A percentile compares a stretch with the other conserved stretches of the same genome.
These are phyloP conservation scores for Phaseolus lunatus DNA, from an alignment of 306 rosid species.

Conservation along the genomic window DNA sequence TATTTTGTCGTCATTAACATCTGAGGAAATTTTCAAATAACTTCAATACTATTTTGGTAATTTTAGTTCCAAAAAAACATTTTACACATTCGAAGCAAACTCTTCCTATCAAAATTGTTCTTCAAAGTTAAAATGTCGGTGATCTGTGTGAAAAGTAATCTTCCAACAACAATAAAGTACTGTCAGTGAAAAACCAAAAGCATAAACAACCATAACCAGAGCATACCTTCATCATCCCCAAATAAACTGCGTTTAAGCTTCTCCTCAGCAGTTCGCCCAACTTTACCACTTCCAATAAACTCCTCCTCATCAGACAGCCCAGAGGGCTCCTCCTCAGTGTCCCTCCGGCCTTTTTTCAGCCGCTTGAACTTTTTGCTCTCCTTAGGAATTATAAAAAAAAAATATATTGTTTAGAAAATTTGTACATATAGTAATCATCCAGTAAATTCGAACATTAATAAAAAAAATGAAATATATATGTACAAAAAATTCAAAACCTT, in stretches of 20 bases:
- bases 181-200: conserved; percentile 37
- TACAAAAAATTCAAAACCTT: conserved; percentile 60
- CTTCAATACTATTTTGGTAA: neutral
- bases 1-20: neutral
- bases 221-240: conserved; percentile 89
- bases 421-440: conserved; percentile 1
- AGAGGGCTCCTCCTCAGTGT: conserved; percentile 67
- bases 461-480: neutral
- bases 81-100: conserved; percentile 12
- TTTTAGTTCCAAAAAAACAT: conserved; percentile 6
- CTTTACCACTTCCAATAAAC: conserved; percentile 79
- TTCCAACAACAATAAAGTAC: conserved; percentile 12
- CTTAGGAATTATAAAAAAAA: conserved; percentile 49
- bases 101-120: neutral
- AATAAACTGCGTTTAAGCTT: conserved; percentile 87
- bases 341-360: conserved; percentile 83
- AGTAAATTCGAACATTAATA: conserved; percentile 6
- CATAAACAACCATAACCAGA: conserved; percentile 1
- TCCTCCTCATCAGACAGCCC: conserved; percentile 92
- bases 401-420: neutral
- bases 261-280: conserved; percentile 92
- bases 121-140: neutral
- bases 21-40: conserved; percentile 4
- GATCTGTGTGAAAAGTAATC: conserved; percentile 17
- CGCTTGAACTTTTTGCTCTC: conserved; percentile 87